phyloP scores from a whole-genome alignment of 2,329 filamentous ascomycete genomes.

The Alternaria metachromatica region DNA sequence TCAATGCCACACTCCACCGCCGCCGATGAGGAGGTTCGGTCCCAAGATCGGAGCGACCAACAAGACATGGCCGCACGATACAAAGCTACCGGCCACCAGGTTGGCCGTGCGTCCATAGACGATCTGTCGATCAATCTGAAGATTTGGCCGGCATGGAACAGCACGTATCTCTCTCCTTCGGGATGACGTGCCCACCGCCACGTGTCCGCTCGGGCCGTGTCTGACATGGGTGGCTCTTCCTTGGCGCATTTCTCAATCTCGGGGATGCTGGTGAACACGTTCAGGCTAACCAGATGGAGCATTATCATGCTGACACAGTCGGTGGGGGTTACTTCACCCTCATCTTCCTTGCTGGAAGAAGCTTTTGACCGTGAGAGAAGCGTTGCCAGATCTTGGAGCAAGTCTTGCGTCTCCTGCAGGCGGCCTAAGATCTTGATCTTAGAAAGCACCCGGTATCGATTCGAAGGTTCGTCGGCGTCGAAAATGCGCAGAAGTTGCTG shows the following conservation, averaged over 20 bases:
- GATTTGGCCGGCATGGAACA: constrained; percentile 11
- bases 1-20: constrained; percentile 3
- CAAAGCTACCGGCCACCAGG: constrained; percentile 10
- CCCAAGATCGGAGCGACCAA: constrained; percentile 5
- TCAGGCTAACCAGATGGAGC: constrained; percentile 14
- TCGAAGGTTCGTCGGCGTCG: constrained; percentile 8
- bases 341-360: not conserved
- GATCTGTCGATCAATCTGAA: constrained; percentile 8
- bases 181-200: constrained; percentile 8
- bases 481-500: constrained; percentile 11
- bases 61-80: constrained; percentile 11
- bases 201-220: constrained; percentile 1
- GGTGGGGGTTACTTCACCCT: not conserved
- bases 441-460: constrained; percentile 4
- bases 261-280: constrained; percentile 12
- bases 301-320: constrained; percentile 9
- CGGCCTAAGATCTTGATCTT: constrained; percentile 6
- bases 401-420: constrained; percentile 9
- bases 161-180: constrained; percentile 6
- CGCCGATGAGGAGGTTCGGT: not conserved
- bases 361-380: constrained; percentile 1
- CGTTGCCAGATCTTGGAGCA: constrained; percentile 4
- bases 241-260: constrained; percentile 11
- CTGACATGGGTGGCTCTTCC: constrained; percentile 4
- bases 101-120: constrained; percentile 1